These are phyloP conservation scores for Aspergillus cavernicola DNA, from an alignment of 495 filamentous ascomycete species.

Conservation along the genomic window DNA sequence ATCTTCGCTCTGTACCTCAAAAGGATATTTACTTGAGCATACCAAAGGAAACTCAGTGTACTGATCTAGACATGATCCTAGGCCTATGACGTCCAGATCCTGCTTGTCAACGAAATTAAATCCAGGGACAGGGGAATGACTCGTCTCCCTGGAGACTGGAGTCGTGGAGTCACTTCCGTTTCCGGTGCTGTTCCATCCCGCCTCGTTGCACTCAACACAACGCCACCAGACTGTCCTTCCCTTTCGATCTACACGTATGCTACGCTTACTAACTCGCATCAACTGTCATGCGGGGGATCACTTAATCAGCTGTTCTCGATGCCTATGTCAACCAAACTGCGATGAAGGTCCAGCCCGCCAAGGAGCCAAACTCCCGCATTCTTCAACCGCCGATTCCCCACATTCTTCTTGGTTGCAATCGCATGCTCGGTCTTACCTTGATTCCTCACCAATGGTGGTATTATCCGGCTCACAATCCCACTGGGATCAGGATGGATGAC, in stretches of 20 bases:
- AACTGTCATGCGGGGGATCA: neutral
- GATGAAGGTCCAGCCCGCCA: neutral
- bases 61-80: neutral
- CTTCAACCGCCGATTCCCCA: slow-evolving; percentile 13
- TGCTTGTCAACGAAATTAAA: too few species aligned
- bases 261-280: neutral
- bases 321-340: neutral
- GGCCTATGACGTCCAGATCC: neutral
- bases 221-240: neutral
- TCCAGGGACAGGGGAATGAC: neutral
- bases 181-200: slow-evolving; percentile 19
- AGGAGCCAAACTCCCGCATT: slow-evolving; percentile 5
- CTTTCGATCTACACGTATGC: neutral
- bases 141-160: neutral
- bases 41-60: neutral
- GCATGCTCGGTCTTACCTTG: neutral
- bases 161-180: slow-evolving; percentile 10
- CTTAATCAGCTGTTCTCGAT: neutral
- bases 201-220: neutral
- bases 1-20: neutral
- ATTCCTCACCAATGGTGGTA: neutral
- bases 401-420: slow-evolving; percentile 18
- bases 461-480: neutral
- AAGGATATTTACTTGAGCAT: neutral
- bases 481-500: slow-evolving; percentile 17